Evolutionary conservation across 1,284 basidiomycete genomes (phyloP).

Genomic region (Somion occarium): DNA sequence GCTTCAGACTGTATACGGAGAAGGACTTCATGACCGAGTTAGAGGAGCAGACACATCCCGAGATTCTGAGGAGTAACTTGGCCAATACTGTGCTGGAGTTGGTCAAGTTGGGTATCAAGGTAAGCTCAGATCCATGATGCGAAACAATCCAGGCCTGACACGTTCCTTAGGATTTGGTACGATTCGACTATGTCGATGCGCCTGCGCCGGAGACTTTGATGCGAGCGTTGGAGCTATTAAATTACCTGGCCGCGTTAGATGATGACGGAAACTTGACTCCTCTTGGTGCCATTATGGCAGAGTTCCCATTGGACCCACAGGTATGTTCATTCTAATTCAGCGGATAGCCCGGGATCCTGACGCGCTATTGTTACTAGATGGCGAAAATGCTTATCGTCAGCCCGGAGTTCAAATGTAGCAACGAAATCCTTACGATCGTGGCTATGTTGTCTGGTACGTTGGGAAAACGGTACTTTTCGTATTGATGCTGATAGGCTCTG

Average conservation of each 20-base stretch:
- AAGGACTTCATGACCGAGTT: slow-evolving; percentile 95
- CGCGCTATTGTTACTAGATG: slow-evolving; percentile 47
- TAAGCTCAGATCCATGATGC: slow-evolving; percentile 25
- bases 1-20: slow-evolving; percentile 96
- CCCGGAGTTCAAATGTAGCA: slow-evolving; percentile 93
- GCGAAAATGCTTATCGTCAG: slow-evolving; percentile 94
- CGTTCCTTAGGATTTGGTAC: slow-evolving; percentile 87
- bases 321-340: background rate
- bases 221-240: slow-evolving; percentile 94
- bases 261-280: slow-evolving; percentile 92
- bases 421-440: slow-evolving; percentile 93
- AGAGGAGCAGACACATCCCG: slow-evolving; percentile 95
- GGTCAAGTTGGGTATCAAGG: slow-evolving; percentile 91
- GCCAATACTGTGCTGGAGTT: slow-evolving; percentile 94
- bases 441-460: slow-evolving; percentile 86
- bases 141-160: background rate
- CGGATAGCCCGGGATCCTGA: background rate
- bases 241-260: slow-evolving; percentile 89
- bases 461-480: background rate
- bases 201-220: slow-evolving; percentile 98
- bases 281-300: slow-evolving; percentile 92
- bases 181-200: slow-evolving; percentile 94
- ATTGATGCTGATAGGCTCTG: background rate
- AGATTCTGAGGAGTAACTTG: slow-evolving; percentile 90
- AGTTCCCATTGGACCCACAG: slow-evolving; percentile 91